Percentiles rank a stretch among this genome's conserved stretches.
Evolutionary conservation across 495 filamentous ascomycete genomes (phyloP).

Genomic region (Mycothermus thermophilus): DNA sequence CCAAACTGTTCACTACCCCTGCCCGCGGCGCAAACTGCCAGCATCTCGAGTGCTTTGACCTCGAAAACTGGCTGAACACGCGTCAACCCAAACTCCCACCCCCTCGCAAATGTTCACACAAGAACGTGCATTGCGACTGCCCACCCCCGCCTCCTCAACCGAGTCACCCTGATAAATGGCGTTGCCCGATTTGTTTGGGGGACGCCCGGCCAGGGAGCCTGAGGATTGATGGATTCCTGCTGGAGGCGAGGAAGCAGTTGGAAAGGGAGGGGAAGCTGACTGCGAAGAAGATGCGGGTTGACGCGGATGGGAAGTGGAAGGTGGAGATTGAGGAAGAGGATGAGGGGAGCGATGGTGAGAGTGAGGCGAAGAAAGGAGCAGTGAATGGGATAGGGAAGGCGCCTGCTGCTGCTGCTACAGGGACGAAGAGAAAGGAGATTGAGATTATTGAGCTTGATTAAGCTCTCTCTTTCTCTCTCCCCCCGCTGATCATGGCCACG

Average conservation of each 20-base stretch:
- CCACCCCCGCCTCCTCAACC: conserved; percentile 23
- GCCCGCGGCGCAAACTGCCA: conserved; percentile 45
- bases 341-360: background rate
- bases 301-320: conserved; percentile 26
- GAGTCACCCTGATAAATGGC: conserved; percentile 59
- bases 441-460: conserved; percentile 15
- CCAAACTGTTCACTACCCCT: conserved; percentile 53
- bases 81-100: conserved; percentile 35
- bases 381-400: background rate
- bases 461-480: background rate
- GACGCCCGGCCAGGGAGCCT: conserved; percentile 63
- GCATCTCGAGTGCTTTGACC: conserved; percentile 81
- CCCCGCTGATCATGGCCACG: background rate
- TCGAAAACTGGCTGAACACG: conserved; percentile 62
- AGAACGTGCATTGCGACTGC: conserved; percentile 16
- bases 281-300: conserved; percentile 43
- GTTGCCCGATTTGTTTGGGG: conserved; percentile 60
- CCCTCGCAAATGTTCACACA: conserved; percentile 21
- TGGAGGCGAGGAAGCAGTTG: conserved; percentile 40
- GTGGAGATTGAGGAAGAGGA: conserved; percentile 11
- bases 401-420: background rate
- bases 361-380: background rate
- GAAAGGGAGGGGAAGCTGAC: conserved; percentile 23
- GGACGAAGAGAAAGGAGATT: conserved; percentile 5
- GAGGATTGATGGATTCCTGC: conserved; percentile 56